phyloP scores from a whole-genome alignment of 352 stramenopile species.

The Phytophthora cryptogea region DNA sequence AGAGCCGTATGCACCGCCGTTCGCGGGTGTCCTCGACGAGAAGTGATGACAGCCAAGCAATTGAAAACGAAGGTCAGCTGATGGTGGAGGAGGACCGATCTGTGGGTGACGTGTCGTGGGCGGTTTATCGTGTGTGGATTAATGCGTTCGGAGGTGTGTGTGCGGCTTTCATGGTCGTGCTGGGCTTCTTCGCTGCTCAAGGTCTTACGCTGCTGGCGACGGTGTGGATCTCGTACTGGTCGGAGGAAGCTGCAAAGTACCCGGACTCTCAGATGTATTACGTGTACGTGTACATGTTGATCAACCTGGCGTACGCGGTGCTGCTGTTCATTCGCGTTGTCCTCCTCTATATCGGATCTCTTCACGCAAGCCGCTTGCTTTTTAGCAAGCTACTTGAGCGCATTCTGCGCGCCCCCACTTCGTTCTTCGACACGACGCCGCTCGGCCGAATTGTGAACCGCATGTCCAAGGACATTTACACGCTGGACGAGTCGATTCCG shows the following conservation, averaged over 20 bases:
- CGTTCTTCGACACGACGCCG: slow-evolving; percentile 77
- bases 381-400: slow-evolving; percentile 64
- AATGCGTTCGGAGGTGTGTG: slow-evolving; percentile 63
- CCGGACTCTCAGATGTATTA: slow-evolving; percentile 76
- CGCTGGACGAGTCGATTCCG: slow-evolving; percentile 61
- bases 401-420: slow-evolving; percentile 48
- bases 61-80: slow-evolving; percentile 43
- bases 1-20: slow-evolving; percentile 35
- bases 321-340: slow-evolving; percentile 63
- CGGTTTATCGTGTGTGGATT: slow-evolving; percentile 69
- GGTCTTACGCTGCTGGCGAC: slow-evolving; percentile 59
- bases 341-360: slow-evolving; percentile 62
- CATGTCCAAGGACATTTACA: slow-evolving; percentile 72
- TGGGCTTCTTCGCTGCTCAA: slow-evolving; percentile 60
- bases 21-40: slow-evolving; percentile 60
- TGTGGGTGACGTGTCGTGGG: slow-evolving; percentile 72
- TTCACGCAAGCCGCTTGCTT: slow-evolving; percentile 63
- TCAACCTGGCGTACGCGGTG: slow-evolving; percentile 66
- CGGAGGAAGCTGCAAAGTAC: slow-evolving; percentile 63
- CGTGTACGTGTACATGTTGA: slow-evolving; percentile 81
- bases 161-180: slow-evolving; percentile 51
- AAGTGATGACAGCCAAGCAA: slow-evolving; percentile 53
- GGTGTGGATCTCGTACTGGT: slow-evolving; percentile 95
- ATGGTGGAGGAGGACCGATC: slow-evolving; percentile 79
- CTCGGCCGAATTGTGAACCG: slow-evolving; percentile 67